phyloP scores from a whole-genome alignment of 202 grass and related monocot species.

The Bolboschoenoplectus hybrid region DNA sequence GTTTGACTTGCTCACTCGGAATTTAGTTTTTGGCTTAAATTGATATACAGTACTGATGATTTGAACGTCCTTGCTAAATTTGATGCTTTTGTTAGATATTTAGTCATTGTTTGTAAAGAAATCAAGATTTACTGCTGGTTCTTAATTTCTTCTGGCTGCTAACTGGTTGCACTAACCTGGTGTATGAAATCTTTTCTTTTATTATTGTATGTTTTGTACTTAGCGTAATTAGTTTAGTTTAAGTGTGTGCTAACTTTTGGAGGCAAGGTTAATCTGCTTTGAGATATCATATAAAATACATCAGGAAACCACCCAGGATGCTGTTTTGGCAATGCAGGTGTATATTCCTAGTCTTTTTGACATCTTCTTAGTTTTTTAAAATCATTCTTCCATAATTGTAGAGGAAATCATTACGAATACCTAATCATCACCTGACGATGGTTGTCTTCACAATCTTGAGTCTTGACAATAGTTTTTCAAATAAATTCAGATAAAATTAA shows the following conservation, averaged over 20 bases:
- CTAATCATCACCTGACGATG: neutral
- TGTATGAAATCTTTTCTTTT: neutral
- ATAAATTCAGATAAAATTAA: neutral
- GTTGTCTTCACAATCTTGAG: neutral
- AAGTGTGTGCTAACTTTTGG: neutral
- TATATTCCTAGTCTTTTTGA: neutral
- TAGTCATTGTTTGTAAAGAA: slow-evolving; percentile 28
- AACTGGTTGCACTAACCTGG: neutral
- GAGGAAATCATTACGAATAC: neutral
- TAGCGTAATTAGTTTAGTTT: neutral
- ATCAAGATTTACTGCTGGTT: neutral
- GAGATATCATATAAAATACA: neutral
- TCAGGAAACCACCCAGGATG: neutral
- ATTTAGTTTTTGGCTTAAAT: neutral
- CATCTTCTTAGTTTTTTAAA: neutral
- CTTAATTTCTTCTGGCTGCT: neutral
- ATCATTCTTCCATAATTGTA: slow-evolving; percentile 2
- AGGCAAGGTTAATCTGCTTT: neutral
- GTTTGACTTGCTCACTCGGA: slow-evolving; percentile 32
- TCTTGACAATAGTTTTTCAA: neutral
- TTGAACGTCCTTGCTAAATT: neutral
- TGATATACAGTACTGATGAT: neutral
- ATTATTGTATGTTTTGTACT: neutral
- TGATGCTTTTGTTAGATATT: slow-evolving; percentile 2
- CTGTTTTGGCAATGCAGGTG: neutral